Base-by-base conservation (phyloP, 176 grass and related monocot genomes). In the Triticum monococcum region DNA sequence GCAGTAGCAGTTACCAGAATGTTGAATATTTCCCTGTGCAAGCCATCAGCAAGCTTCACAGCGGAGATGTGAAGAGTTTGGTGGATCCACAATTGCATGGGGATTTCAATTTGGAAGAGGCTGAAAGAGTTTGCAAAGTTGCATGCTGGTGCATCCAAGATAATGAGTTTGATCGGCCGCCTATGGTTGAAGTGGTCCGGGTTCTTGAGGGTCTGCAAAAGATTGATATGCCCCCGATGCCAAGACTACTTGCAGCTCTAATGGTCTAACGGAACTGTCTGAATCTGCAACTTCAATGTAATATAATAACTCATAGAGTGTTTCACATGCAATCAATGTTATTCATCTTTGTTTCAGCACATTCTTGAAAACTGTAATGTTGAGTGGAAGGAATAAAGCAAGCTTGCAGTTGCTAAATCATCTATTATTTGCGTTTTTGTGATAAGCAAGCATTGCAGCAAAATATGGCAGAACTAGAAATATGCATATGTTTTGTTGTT, bases 141-240 rank as follows among this genome's bases (percentile, higher is more conserved):
- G 64, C 64, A 31, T 66, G 64, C 13, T 66, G 64, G 64, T 66
- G 64, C 64, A 66, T 66, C 64, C 64, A 66, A 66, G 64, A 66
- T 66, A 66, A 66, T 66, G 64, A 66, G 64, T 30, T 66, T 66
- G 25, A 66, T 31, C 64, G 26, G 64, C 64, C 64, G 54, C 22
- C 56, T 8, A 60, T 60, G 57, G 7, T 2, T 60, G 57, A 60
- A 60, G 8, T 60, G 8, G 22, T 60, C 8, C 22, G 57, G 20
- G 57, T 60, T 60, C 57, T 60, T 22, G 20, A 60, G 57, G 57
- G 57, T 60, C 57, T 23, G 3, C 20, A 60, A 20, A 2, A 60
- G 57, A 60, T 60, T 60, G 2, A 60, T 20, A 60, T 60, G 57
- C 57, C 20, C 20, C 57, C 57, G 20, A 60, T 60, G 57, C 57